These are phyloP conservation scores for Diaporthe citriasiana DNA, from an alignment of 2,329 filamentous ascomycete genomes.

Conservation along the genomic window DNA sequence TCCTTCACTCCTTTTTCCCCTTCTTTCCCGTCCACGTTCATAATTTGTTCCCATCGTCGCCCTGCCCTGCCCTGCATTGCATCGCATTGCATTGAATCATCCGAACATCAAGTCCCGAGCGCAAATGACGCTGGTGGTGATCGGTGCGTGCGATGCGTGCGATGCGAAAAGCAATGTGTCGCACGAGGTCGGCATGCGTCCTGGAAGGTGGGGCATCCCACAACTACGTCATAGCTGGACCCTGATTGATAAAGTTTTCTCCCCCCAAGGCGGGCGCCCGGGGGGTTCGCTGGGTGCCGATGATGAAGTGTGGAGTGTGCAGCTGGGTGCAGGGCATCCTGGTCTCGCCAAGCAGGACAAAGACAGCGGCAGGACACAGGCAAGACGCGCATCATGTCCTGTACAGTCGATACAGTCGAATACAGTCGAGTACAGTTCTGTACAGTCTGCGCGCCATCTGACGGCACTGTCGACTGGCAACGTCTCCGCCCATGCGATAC, in stretches of 20 bases:
- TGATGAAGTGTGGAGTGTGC: conserved; percentile 25
- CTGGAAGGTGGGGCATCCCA: conserved; percentile 22
- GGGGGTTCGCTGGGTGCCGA: conserved; percentile 21
- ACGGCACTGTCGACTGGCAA: conserved; percentile 2
- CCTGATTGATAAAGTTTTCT: conserved; percentile 28
- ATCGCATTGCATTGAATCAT: conserved; percentile 15
- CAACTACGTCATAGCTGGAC: conserved; percentile 34
- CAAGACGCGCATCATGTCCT: neutral
- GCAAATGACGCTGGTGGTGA: conserved; percentile 13
- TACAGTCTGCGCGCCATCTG: no score
- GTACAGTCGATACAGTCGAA: neutral
- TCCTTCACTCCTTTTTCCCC: no score
- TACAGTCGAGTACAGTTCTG: neutral
- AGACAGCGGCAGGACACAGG: conserved; percentile 8
- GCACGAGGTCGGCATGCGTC: conserved; percentile 2
- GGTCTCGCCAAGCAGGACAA: conserved; percentile 21
- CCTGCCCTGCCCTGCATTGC: neutral
- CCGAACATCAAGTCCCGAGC: conserved; percentile 1
- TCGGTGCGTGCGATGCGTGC: conserved; percentile 7
- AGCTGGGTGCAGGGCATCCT: conserved; percentile 3
- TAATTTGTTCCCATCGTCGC: neutral
- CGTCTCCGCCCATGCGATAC: neutral
- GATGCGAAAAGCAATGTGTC: conserved; percentile 18
- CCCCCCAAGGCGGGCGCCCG: neutral
- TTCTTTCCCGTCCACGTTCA: neutral